A percentile compares a stretch with the other conserved stretches of the same genome.
These are phyloP conservation scores for Triticum timopheevii DNA, from an alignment of 176 grass and related monocot genomes.

Conservation along the genomic window DNA sequence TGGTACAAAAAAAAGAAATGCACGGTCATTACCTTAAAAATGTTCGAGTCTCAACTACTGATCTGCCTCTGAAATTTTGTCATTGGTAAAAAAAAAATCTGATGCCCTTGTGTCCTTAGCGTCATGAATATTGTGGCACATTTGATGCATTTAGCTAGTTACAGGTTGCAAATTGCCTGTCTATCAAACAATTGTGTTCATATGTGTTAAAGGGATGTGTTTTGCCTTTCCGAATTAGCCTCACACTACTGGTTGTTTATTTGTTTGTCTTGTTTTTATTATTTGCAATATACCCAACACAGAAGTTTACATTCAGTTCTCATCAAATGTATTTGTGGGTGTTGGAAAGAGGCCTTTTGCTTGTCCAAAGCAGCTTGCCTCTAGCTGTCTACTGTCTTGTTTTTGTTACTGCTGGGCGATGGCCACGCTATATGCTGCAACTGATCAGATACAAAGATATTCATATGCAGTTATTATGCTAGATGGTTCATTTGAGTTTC, in stretches of 20 bases:
- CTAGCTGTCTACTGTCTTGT: not conserved
- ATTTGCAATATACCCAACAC: not conserved
- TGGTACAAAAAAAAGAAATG: not conserved
- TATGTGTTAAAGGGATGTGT: not conserved
- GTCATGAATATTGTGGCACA: not conserved
- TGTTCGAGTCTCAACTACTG: not conserved
- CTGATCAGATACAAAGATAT: not conserved
- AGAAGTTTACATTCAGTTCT: not conserved
- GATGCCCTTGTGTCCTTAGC: not conserved
- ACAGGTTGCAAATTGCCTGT: not conserved
- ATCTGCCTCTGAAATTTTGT: not conserved
- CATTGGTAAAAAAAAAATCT: not conserved
- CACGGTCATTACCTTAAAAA: not conserved
- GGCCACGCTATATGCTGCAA: not conserved
- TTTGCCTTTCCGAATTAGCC: not conserved
- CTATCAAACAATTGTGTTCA: not conserved
- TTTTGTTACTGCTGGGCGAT: not conserved
- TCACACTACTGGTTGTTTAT: not conserved
- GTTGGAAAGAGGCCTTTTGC: not conserved
- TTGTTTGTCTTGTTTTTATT: not conserved
- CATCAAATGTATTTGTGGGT: not conserved
- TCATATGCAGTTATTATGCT: not conserved
- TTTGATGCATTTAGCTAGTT: not conserved
- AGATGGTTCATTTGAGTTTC: not conserved
- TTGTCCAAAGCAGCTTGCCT: not conserved